Base-by-base conservation (phyloP, 2,329 filamentous ascomycete species). In the Massarina eburnea region DNA sequence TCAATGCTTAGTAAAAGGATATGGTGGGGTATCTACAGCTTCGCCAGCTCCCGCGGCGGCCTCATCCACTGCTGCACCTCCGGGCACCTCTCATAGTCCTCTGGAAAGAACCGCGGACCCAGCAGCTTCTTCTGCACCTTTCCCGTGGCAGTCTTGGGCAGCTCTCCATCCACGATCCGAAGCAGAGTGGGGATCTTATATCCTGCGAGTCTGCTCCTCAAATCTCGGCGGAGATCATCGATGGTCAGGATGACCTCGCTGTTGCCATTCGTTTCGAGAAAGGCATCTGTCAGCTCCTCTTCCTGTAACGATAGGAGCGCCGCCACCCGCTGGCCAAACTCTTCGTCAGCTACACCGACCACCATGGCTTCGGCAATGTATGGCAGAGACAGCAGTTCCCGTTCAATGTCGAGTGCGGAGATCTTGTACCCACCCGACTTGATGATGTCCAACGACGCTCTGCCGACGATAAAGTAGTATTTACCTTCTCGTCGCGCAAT, bases 341-440 rank as follows among this genome's bases (percentile, higher is more conserved):
- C 77, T 15, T 77, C 71, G 49, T 80, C 77, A 1, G 71, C 62
- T n/a, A 81, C 68, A 1, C 78, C 78, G 3, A 81, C 76, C 1
- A 80, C 75, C 53, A 77, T 77, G 4, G 75, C 77, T 59, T 81
- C 79, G 37, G 74, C 67, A 26, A 80, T 69, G 24, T 74, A 73
- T 1, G 73, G 68, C 41, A 81, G 54, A 0, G 71, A 69, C 19
- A 81, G 66, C 52, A 80, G 72, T 49, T 80, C 77, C 15, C 78
- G 69, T 58, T 81, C 79, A 22, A 81, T 76, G 39, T 81, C 78
- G 9, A 80, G 61, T 1, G 78, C 78, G 0, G 75, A 78, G 27
- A 80, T 76, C 61, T 80, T 81, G 53, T 80, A 80, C 0, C 79
- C 79, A 14, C 78, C 77, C 1, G 74, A 76, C 51, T 81, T 81